Evolutionary conservation across 331 rosid species (phyloP).

Genomic region (Rosa hybrid): DNA sequence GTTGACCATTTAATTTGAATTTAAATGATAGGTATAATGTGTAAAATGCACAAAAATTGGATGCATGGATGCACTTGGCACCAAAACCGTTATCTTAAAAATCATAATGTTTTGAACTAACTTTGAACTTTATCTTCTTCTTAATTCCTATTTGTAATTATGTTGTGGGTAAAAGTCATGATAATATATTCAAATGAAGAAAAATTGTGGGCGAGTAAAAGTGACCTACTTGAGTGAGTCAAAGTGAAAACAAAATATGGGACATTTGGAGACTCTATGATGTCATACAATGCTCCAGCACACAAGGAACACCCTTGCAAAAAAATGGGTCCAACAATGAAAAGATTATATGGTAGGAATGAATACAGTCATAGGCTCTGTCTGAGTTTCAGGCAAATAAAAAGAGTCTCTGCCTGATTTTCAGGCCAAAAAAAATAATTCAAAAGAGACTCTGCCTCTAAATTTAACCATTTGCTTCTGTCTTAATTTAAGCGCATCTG

Average conservation of each 20-base stretch:
- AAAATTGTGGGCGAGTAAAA: background rate
- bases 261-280: constrained; percentile 3
- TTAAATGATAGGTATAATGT: too few relatives aligned
- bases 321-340: background rate
- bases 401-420: background rate
- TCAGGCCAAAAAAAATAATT: background rate
- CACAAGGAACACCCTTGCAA: constrained; percentile 16
- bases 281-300: background rate
- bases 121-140: background rate
- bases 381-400: constrained; percentile 9
- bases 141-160: background rate
- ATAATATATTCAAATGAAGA: background rate
- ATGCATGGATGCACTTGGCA: too few relatives aligned
- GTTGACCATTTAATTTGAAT: too few relatives aligned
- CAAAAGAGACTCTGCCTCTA: background rate
- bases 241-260: background rate
- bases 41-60: too few relatives aligned
- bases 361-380: background rate
- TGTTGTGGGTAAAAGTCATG: background rate
- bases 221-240: constrained; percentile 7
- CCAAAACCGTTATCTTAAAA: background rate
- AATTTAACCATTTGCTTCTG: background rate
- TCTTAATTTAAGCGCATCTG: constrained; percentile 1
- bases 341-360: background rate
- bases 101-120: background rate